Evolutionary conservation across 2,329 filamentous ascomycete genomes (phyloP), one percentile per base, ranked within the genome.

Genomic region (Aspergillus piperis): DNA sequence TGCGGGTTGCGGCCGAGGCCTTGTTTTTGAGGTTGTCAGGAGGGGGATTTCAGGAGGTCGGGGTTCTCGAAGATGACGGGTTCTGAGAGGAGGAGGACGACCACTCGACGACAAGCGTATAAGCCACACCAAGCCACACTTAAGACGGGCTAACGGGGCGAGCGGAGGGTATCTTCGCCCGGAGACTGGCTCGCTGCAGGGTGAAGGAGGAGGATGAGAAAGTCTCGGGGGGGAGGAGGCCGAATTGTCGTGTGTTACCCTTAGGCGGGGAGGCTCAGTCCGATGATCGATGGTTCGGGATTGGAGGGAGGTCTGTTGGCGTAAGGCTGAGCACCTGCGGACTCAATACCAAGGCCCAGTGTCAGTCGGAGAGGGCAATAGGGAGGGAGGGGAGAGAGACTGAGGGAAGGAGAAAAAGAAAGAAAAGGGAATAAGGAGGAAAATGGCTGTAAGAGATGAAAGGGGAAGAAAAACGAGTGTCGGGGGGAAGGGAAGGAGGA

Each of bases 181-280:
- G 59, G 23, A 44, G 42, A 44, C 36, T 48, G 52, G 48, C 19
- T 32, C 38, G 32, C 32, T 36, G 32, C 39, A 44, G 42, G 51
- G 42, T 36, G 32, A 48, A 36, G 8, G 25, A 52, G 48, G 21
- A 60, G 17, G 48, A 27, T 15, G 41, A 27, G 38, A 30, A 48
- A 39, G 8, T 27, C 50, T 54, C 17, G 30, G 25, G 21, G 39
- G 59, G 52, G 39, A 58, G 49, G 25, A 49, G 7, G 49, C 54
- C 57, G 63, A 68, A 62, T 66, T 59, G 63, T 64, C 47, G 67
- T 61, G 52, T 30, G 47, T 58, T 56, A 36, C 32, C 61, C 54
- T 60, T 52, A 47, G 63, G 63, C 59, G 66, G 62, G 64, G 61
- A 63, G 65, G 60, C 58, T 63, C 62, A 61, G 62, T 61, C 55